Conservation (phyloP, 805 yeast species). For the Spathaspora boniae region DNA sequence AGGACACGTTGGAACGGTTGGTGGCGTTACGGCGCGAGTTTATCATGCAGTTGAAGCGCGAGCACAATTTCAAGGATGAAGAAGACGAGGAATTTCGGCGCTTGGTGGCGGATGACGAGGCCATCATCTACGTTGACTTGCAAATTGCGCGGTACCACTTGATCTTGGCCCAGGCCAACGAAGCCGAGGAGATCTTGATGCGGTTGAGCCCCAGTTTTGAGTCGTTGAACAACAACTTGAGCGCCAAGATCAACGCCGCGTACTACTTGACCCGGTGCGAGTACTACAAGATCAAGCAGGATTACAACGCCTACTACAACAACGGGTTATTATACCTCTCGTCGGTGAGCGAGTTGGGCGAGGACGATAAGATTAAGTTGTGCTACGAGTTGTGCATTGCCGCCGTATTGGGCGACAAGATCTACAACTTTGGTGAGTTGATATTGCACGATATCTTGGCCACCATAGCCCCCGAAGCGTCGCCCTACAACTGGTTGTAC, state of each 20-base stretch:
- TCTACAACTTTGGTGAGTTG: conserved; percentile 94
- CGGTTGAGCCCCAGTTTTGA: conserved; percentile 57
- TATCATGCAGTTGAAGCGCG: conserved; percentile 23
- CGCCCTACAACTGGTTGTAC: conserved; percentile 65
- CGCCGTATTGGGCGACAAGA: conserved; percentile 86
- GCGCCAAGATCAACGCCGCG: conserved; percentile 69
- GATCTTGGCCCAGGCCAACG: conserved; percentile 46
- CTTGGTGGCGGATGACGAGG: conserved; percentile 51
- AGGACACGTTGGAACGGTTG: conserved; percentile 34
- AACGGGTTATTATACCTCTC: conserved; percentile 81
- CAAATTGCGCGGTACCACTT: conserved; percentile 76
- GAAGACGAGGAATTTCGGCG: conserved; percentile 22
- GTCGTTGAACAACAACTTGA: conserved; percentile 26
- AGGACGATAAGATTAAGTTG: conserved; percentile 42
- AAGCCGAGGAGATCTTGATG: conserved; percentile 68
- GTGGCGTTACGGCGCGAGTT: conserved; percentile 28
- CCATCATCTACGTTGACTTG: conserved; percentile 42
- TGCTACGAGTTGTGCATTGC: conserved; percentile 75
- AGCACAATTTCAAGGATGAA: conserved; percentile 24
- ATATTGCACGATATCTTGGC: conserved; percentile 81
- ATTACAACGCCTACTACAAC: conserved; percentile 77
- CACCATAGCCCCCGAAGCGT: conserved; percentile 39
- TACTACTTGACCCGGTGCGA: conserved; percentile 79
- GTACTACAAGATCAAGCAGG: conserved; percentile 67
- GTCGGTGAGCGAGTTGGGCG: conserved; percentile 45